phyloP scores from a whole-genome alignment of 306 rosid genomes.

The apple (Malus domestica) region ASM211411v1 NC_041789.1:32463501-32464000 shows the following conservation, averaged over 20 bases:
- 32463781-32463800: slow-evolving; percentile 80
- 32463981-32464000: slow-evolving; percentile 96
- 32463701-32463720: slow-evolving; percentile 47
- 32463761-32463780: slow-evolving; percentile 44
- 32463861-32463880: slow-evolving; percentile 53
- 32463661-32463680: not conserved
- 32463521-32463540: slow-evolving; percentile 42
- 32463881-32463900: slow-evolving; percentile 37
- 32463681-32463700: slow-evolving; percentile 7
- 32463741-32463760: slow-evolving; percentile 63
- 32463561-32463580: slow-evolving; percentile 85
- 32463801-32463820: slow-evolving; percentile 58
- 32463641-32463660: not conserved
- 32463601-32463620: slow-evolving; percentile 2
- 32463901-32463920: slow-evolving; percentile 64
- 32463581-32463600: slow-evolving; percentile 51
- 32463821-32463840: slow-evolving; percentile 89
- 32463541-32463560: slow-evolving; percentile 88
- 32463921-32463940: slow-evolving; percentile 90
- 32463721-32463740: slow-evolving; percentile 88
- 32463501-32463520: slow-evolving; percentile 33
- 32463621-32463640: not conserved
- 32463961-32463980: slow-evolving; percentile 72
- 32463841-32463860: slow-evolving; percentile 90
- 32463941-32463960: slow-evolving; percentile 86